Evolutionary conservation across 2,329 filamentous ascomycete genomes (phyloP).

Genomic region (Alternaria arborescens): DNA sequence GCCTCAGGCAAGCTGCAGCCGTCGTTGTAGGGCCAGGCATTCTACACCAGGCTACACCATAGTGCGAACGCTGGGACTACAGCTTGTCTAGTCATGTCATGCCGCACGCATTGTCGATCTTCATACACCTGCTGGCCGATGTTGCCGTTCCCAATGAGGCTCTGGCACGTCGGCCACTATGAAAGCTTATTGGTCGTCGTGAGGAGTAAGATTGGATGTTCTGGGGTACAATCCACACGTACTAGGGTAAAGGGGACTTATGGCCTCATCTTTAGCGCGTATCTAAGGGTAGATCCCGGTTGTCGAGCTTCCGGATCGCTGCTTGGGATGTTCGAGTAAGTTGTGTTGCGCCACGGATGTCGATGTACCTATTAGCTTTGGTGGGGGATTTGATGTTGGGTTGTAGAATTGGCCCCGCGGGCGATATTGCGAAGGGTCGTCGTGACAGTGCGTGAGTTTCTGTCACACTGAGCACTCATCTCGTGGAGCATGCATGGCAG

Average conservation of each 20-base stretch:
- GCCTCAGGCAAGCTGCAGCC: background rate
- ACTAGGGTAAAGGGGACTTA: background rate
- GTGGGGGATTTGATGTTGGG: background rate
- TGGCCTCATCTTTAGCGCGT: background rate
- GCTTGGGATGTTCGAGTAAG: background rate
- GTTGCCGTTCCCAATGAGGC: background rate
- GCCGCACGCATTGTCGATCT: conserved; percentile 3
- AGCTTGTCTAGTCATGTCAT: conserved; percentile 3
- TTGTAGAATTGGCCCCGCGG: background rate
- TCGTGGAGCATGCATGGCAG: background rate
- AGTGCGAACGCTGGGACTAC: background rate
- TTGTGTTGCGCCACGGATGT: background rate
- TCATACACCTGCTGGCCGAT: conserved; percentile 2
- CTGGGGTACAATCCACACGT: conserved; percentile 4
- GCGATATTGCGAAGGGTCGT: background rate
- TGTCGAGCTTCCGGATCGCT: conserved; percentile 5
- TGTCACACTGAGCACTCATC: background rate
- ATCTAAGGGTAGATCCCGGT: conserved; percentile 1
- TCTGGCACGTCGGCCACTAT: background rate
- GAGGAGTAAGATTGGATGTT: background rate
- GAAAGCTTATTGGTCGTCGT: conserved; percentile 5
- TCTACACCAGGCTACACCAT: background rate
- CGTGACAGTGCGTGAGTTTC: background rate
- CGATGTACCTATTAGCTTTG: background rate
- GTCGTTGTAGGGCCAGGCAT: background rate